These are phyloP conservation scores for Mercurialis annua DNA, from an alignment of 345 rosid species.

Conservation along the genomic window DNA sequence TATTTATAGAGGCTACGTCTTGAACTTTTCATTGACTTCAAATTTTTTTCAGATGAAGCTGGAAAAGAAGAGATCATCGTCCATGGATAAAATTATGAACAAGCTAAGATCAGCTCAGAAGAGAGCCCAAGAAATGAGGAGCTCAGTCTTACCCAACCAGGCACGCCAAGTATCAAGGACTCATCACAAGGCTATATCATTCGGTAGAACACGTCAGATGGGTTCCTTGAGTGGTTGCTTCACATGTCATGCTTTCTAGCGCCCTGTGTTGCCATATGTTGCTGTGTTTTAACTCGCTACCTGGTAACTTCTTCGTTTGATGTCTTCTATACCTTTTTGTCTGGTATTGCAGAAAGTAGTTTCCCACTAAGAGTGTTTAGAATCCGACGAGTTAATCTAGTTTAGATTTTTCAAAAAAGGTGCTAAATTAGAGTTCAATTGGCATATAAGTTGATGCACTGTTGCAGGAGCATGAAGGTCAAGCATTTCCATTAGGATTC, in stretches of 20 bases:
- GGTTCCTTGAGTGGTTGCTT: conserved; percentile 84
- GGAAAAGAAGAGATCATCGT: conserved; percentile 86
- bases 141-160: conserved; percentile 55
- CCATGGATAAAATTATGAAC: conserved; percentile 92
- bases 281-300: conserved; percentile 3
- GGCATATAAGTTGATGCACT: conserved; percentile 4
- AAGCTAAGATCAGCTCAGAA: conserved; percentile 85
- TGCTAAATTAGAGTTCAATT: background rate
- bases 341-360: background rate
- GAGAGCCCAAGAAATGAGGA: conserved; percentile 93
- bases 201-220: conserved; percentile 52
- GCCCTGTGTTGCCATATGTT: conserved; percentile 16
- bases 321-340: background rate
- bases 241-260: conserved; percentile 73
- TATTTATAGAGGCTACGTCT: background rate
- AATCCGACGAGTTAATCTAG: background rate
- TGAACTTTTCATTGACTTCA: conserved; percentile 10
- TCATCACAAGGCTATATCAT: conserved; percentile 40
- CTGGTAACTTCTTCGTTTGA: conserved; percentile 29
- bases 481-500: conserved; percentile 10
- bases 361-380: background rate
- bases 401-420: background rate
- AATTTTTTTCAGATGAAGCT: conserved; percentile 74
- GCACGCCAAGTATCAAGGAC: conserved; percentile 42
- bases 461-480: conserved; percentile 16